Conservation (phyloP, 805 yeast species). For the Hemisphaericaspora nanyangensis region DNA sequence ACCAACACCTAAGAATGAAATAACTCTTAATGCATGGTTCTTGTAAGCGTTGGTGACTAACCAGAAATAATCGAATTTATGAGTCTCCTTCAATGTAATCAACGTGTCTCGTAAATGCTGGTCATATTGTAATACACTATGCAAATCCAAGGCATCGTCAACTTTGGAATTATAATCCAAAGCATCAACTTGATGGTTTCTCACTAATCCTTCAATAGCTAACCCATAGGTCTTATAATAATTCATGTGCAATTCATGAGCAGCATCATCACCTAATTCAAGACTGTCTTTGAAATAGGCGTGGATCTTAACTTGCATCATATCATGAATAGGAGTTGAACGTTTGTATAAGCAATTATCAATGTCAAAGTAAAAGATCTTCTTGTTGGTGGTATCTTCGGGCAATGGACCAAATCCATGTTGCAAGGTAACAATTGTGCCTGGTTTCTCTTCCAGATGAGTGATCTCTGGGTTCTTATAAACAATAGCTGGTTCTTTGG, state of each 20-base stretch:
- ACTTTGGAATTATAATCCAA: constrained; percentile 83
- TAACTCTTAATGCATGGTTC: constrained; percentile 81
- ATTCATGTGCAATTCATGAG: constrained; percentile 61
- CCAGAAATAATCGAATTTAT: constrained; percentile 77
- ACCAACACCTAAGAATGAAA: constrained; percentile 79
- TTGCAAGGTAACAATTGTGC: constrained; percentile 21
- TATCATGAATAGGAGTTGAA: constrained; percentile 70
- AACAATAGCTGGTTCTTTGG: constrained; percentile 5
- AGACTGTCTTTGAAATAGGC: constrained; percentile 69
- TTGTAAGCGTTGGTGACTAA: constrained; percentile 91
- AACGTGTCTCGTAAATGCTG: constrained; percentile 50
- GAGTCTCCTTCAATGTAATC: constrained; percentile 33
- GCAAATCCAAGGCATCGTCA: constrained; percentile 89
- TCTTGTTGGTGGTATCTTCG: constrained; percentile 14
- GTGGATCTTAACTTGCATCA: constrained; percentile 86
- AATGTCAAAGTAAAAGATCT: constrained; percentile 78
- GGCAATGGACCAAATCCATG: constrained; percentile 36
- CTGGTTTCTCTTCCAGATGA: constrained; percentile 12
- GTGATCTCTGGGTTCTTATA: constrained; percentile 25
- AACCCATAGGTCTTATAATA: constrained; percentile 88
- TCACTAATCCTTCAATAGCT: constrained; percentile 84
- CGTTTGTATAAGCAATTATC: constrained; percentile 87
- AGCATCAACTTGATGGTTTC: constrained; percentile 74
- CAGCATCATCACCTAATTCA: constrained; percentile 64
- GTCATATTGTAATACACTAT: constrained; percentile 68